A percentile compares a stretch with the other conserved stretches of the same genome.
phyloP scores from a whole-genome alignment of 768 basidiomycete genomes.

The Thelephora ganbajun region DNA sequence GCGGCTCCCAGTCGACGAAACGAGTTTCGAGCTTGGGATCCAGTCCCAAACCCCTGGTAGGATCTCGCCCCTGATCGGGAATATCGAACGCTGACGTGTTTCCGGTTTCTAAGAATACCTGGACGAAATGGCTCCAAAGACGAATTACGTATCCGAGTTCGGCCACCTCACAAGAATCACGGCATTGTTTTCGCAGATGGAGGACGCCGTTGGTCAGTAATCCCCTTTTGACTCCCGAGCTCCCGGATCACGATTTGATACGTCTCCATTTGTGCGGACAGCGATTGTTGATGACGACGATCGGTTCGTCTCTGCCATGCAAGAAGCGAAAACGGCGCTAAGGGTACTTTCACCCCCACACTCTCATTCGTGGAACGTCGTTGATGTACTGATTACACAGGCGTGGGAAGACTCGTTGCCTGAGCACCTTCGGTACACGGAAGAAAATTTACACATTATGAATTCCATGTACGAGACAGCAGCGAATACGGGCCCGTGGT shows the following conservation, averaged over 20 bases:
- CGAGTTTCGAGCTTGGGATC: slow-evolving; percentile 51
- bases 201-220: slow-evolving; percentile 36
- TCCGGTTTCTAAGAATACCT: slow-evolving; percentile 42
- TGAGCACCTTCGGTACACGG: slow-evolving; percentile 54
- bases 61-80: neutral
- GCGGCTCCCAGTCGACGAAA: slow-evolving; percentile 68
- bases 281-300: neutral
- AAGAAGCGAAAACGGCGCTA: neutral
- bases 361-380: no score
- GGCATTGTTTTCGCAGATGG: slow-evolving; percentile 47
- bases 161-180: slow-evolving; percentile 65
- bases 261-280: neutral
- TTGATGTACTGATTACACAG: slow-evolving; percentile 17
- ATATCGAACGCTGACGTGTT: neutral
- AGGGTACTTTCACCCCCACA: neutral
- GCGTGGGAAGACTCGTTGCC: slow-evolving; percentile 59
- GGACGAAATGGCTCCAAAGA: slow-evolving; percentile 44
- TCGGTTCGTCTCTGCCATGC: neutral
- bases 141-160: slow-evolving; percentile 53
- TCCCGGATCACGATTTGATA: neutral
- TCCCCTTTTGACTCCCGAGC: neutral
- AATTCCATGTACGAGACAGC: slow-evolving; percentile 68
- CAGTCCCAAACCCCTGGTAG: slow-evolving; percentile 4
- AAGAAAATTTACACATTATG: slow-evolving; percentile 55
- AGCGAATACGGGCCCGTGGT: slow-evolving; percentile 72